Conservation (phyloP, 495 filamentous ascomycete genomes). For the Lasiosphaeria miniovina region DNA sequence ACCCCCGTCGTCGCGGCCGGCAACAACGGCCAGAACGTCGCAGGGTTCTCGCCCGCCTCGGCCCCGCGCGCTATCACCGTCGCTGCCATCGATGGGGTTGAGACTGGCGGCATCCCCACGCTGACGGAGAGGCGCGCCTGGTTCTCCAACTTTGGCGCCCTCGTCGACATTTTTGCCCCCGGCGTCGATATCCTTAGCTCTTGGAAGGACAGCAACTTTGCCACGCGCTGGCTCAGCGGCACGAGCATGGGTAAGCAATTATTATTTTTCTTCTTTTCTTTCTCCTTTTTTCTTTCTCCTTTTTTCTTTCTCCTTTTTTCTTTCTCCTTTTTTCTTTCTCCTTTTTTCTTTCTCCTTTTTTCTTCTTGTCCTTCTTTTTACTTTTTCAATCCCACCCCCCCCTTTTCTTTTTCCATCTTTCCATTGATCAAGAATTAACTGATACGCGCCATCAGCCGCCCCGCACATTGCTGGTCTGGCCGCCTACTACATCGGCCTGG, state of each 20-base stretch:
- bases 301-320: neutral
- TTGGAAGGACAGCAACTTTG: slow-evolving; percentile 23
- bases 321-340: neutral
- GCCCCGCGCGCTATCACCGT: slow-evolving; percentile 55
- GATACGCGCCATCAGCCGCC: slow-evolving; percentile 32
- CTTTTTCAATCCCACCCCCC: neutral
- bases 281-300: neutral
- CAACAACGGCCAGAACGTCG: slow-evolving; percentile 42
- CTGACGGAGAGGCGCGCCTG: slow-evolving; percentile 40
- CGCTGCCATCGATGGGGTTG: slow-evolving; percentile 45
- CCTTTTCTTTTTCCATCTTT: neutral
- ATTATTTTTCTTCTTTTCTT: too few relatives aligned
- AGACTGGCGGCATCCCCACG: too few relatives aligned
- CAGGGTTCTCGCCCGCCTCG: slow-evolving; percentile 51
- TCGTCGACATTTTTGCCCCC: slow-evolving; percentile 61
- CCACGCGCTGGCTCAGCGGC: slow-evolving; percentile 42
- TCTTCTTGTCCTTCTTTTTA: neutral
- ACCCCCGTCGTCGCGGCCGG: slow-evolving; percentile 54
- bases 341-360: neutral
- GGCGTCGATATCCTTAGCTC: slow-evolving; percentile 43
- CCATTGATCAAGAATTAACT: neutral
- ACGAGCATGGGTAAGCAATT: slow-evolving; percentile 37
- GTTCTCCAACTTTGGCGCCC: slow-evolving; percentile 59
- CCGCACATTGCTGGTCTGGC: slow-evolving; percentile 51
- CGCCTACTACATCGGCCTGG: slow-evolving; percentile 42